Evolutionary conservation across 768 basidiomycete genomes (phyloP).

Genomic region (Amanita phalloides): DNA sequence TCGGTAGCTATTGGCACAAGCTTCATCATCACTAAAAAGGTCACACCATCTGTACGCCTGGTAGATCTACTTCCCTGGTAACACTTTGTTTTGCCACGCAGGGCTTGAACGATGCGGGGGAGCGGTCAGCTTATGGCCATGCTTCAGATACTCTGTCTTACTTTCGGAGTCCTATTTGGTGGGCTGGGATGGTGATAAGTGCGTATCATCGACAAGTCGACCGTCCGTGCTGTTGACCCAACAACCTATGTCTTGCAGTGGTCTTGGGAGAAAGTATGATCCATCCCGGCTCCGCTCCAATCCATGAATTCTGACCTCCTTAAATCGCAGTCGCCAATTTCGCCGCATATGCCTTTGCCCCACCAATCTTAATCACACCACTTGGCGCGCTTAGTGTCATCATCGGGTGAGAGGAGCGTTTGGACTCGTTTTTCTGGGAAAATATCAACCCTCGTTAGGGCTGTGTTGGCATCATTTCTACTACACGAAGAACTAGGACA

Average conservation of each 20-base stretch:
- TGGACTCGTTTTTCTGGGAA: neutral
- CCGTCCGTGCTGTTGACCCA: neutral
- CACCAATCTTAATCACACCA: constrained; percentile 96
- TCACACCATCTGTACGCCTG: constrained; percentile 14
- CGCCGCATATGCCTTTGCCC: constrained; percentile 95
- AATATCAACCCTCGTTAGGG: constrained; percentile 35
- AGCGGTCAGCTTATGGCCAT: constrained; percentile 34
- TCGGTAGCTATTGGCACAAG: constrained; percentile 88
- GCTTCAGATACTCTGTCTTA: constrained; percentile 83
- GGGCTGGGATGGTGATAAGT: constrained; percentile 92
- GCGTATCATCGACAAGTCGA: constrained; percentile 23
- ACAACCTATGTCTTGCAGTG: constrained; percentile 39
- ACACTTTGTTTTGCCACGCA: constrained; percentile 19
- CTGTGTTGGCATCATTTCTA: constrained; percentile 87
- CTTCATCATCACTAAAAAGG: constrained; percentile 99
- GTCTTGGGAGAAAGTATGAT: constrained; percentile 78
- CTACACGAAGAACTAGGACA: constrained; percentile 92
- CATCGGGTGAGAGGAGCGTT: constrained; percentile 54
- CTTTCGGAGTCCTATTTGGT: constrained; percentile 90
- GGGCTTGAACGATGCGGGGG: constrained; percentile 85
- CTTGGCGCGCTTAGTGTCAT: constrained; percentile 94
- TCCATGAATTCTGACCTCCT: constrained; percentile 2
- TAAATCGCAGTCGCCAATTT: constrained; percentile 64
- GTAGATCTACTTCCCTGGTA: neutral
- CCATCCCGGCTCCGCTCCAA: neutral